These are phyloP conservation scores for Graphiopsis chlorocephala DNA, from an alignment of 2,329 filamentous ascomycete genomes.

Conservation along the genomic window DNA sequence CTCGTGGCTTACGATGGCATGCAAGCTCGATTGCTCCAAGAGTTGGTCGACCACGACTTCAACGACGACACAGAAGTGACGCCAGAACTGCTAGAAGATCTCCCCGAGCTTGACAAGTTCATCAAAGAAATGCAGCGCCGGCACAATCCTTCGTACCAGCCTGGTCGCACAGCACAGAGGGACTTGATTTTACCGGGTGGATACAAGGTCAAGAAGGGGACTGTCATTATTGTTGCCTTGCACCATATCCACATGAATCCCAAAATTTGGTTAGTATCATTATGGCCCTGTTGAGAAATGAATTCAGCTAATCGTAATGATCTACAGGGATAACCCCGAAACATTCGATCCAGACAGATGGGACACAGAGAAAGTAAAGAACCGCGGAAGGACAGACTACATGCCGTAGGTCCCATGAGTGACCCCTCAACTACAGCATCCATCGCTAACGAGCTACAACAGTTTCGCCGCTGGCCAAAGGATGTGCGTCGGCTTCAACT, in stretches of 20 bases:
- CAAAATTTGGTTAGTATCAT: constrained; percentile 45
- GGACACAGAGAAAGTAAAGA: constrained; percentile 54
- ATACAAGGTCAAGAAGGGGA: constrained; percentile 53
- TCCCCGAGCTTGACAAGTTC: constrained; percentile 56
- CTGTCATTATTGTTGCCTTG: constrained; percentile 53
- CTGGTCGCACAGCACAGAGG: constrained; percentile 54
- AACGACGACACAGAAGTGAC: constrained; percentile 37
- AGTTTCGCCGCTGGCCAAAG: constrained; percentile 56
- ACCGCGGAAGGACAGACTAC: constrained; percentile 51
- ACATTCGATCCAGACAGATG: constrained; percentile 60
- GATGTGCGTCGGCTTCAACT: constrained; percentile 64
- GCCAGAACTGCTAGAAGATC: constrained; percentile 38
- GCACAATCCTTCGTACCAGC: constrained; percentile 62
- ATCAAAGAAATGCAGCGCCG: constrained; percentile 61
- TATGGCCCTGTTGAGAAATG: not conserved
- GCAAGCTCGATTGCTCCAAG: constrained; percentile 58
- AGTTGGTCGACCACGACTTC: constrained; percentile 47
- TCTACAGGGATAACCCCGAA: constrained; percentile 47
- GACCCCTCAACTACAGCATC: not conserved
- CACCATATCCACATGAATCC: constrained; percentile 52
- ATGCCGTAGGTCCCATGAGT: constrained; percentile 39
- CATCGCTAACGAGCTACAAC: not conserved
- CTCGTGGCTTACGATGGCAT: constrained; percentile 54
- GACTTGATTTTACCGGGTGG: constrained; percentile 60
- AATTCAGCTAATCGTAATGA: no score